Evolutionary conservation across 2,329 filamentous ascomycete species (phyloP).

Genomic region (Alternaria brassicicola): DNA sequence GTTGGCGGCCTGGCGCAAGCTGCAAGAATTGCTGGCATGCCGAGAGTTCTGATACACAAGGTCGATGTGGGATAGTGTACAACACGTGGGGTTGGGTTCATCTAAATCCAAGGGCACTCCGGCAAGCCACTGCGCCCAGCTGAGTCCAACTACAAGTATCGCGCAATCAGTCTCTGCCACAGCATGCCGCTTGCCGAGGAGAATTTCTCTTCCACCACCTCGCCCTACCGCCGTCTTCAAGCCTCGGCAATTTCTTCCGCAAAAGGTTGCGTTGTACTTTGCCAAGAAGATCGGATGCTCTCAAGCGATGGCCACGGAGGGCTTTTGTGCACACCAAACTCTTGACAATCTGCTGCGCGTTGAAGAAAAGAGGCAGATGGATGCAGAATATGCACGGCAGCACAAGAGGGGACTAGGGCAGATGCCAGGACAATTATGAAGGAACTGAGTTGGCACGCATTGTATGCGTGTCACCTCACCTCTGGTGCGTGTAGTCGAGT

Average conservation of each 20-base stretch:
- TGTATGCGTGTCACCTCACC: constrained; percentile 38
- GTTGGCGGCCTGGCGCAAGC: background rate
- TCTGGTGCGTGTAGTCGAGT: constrained; percentile 25
- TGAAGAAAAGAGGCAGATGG: background rate
- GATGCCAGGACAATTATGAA: constrained; percentile 5
- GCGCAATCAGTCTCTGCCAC: constrained; percentile 1
- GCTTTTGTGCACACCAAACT: constrained; percentile 1
- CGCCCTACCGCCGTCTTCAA: constrained; percentile 6
- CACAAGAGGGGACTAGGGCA: background rate
- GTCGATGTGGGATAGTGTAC: constrained; percentile 15
- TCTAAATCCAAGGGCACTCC: constrained; percentile 9
- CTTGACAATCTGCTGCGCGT: background rate
- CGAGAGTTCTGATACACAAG: background rate
- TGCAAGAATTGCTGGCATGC: constrained; percentile 2
- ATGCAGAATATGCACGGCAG: background rate
- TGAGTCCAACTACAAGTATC: background rate
- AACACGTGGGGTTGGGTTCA: constrained; percentile 32
- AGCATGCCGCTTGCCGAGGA: constrained; percentile 13
- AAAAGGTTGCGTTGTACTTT: constrained; percentile 7
- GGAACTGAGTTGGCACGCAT: constrained; percentile 7
- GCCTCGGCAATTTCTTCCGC: constrained; percentile 24
- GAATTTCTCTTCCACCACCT: constrained; percentile 17
- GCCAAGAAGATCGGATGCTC: constrained; percentile 24
- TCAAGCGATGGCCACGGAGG: constrained; percentile 10
- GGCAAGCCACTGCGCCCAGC: background rate